A percentile compares a stretch with the other conserved stretches of the same genome.
Evolutionary conservation across 225 moss, liverwort and hornwort genomes (phyloP).

Genomic region (Pleurozium schreberi): DNA sequence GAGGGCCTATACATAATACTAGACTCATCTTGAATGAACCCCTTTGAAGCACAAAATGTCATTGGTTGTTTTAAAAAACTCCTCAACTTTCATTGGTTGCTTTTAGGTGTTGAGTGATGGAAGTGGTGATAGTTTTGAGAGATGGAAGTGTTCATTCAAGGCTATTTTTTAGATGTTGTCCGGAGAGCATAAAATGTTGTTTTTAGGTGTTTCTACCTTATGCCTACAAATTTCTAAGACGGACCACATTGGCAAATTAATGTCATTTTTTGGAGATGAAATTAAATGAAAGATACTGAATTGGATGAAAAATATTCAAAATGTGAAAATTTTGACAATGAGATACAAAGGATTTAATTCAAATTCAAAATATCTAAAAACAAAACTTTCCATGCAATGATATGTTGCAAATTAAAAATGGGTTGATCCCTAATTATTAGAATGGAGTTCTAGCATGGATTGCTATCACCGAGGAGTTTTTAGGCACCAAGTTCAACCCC

Average conservation of each 20-base stretch:
- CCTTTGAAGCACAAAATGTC: neutral
- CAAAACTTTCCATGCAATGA: fast-evolving
- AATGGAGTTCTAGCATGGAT: neutral
- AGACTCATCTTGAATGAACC: neutral
- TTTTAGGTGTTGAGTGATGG: too few relatives aligned
- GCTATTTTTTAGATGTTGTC: too few relatives aligned
- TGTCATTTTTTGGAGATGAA: neutral
- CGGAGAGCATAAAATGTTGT: too few relatives aligned
- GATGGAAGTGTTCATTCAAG: too few relatives aligned
- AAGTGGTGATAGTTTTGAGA: too few relatives aligned
- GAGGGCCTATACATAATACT: neutral
- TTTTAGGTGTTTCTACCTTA: neutral
- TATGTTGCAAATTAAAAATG: neutral
- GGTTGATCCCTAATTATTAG: neutral
- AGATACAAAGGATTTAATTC: neutral
- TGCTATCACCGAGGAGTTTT: neutral
- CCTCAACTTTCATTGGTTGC: neutral
- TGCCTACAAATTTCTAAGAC: neutral
- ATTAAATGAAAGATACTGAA: neutral
- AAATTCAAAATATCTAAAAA: neutral
- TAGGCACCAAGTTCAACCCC: neutral
- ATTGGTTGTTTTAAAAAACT: too few relatives aligned
- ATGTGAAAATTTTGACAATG: too few relatives aligned
- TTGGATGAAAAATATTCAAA: neutral
- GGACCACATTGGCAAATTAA: too few relatives aligned